Percentiles rank a stretch among this genome's conserved stretches.
Conservation (phyloP, 139 green algal species). For the Axilococcus clingmanii region DNA sequence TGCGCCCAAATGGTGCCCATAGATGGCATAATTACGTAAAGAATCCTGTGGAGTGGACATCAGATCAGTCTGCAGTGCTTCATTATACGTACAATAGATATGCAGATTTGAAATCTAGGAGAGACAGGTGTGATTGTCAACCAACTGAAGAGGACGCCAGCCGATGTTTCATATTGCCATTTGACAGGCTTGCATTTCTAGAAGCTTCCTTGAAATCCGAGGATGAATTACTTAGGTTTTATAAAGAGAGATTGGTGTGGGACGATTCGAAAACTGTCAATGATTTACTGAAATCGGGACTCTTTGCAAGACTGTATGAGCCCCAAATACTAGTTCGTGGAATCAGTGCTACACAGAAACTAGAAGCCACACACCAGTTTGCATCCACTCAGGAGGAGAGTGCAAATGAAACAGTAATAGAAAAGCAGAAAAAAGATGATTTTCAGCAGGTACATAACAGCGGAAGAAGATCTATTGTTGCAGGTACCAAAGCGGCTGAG, state of each 20-base stretch:
- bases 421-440: neutral
- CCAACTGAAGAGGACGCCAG: conserved; percentile 70
- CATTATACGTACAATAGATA: conserved; percentile 72
- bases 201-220: conserved; percentile 52
- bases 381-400: neutral
- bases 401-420: neutral
- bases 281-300: conserved; percentile 50
- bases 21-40: conserved; percentile 63
- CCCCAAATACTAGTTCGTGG: conserved; percentile 42
- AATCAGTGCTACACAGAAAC: neutral
- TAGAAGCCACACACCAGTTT: neutral
- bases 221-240: conserved; percentile 55
- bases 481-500: neutral
- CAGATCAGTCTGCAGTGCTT: conserved; percentile 58
- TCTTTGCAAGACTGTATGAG: conserved; percentile 58
- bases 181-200: conserved; percentile 69
- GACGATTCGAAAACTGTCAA: conserved; percentile 33
- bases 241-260: conserved; percentile 56
- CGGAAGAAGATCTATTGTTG: neutral
- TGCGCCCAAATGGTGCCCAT: conserved; percentile 72
- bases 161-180: conserved; percentile 79
- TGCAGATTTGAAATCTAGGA: conserved; percentile 45
- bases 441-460: conserved; percentile 3
- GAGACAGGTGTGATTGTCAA: conserved; percentile 69
- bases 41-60: conserved; percentile 43